phyloP scores from a whole-genome alignment of 305 asterid species.

The Caryopteris hybrid region DNA sequence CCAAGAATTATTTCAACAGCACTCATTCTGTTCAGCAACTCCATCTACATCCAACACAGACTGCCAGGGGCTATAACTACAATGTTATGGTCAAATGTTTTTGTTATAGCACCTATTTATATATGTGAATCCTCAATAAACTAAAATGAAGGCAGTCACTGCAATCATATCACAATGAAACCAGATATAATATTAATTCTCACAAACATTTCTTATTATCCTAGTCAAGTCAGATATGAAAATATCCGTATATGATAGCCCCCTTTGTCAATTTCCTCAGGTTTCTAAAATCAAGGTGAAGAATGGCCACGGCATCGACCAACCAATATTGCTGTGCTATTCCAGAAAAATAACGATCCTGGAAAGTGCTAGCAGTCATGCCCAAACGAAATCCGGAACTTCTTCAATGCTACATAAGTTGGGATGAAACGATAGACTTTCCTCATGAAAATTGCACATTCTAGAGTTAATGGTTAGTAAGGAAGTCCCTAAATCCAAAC shows the following conservation, averaged over 20 bases:
- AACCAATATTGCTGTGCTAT: neutral
- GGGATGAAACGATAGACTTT: neutral
- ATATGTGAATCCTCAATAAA: neutral
- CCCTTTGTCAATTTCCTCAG: neutral
- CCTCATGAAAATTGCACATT: neutral
- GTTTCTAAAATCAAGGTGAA: neutral
- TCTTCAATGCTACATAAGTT: neutral
- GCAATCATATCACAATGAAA: neutral
- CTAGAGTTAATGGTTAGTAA: neutral
- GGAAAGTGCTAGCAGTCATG: neutral
- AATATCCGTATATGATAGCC: neutral
- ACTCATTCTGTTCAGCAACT: neutral
- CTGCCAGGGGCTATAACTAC: neutral
- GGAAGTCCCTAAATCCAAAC: constrained; percentile 1
- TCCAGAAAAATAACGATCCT: neutral
- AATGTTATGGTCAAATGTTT: neutral
- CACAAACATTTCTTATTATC: neutral
- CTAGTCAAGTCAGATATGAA: constrained; percentile 2
- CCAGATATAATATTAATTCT: neutral
- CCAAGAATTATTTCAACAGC: neutral
- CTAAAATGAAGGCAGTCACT: neutral
- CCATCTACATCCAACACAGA: neutral
- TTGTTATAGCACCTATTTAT: neutral
- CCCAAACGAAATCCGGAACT: neutral
- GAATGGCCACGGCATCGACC: neutral